Base-by-base conservation (phyloP, 2,329 filamentous ascomycete species). In the Ceratocystis colombiana region DNA sequence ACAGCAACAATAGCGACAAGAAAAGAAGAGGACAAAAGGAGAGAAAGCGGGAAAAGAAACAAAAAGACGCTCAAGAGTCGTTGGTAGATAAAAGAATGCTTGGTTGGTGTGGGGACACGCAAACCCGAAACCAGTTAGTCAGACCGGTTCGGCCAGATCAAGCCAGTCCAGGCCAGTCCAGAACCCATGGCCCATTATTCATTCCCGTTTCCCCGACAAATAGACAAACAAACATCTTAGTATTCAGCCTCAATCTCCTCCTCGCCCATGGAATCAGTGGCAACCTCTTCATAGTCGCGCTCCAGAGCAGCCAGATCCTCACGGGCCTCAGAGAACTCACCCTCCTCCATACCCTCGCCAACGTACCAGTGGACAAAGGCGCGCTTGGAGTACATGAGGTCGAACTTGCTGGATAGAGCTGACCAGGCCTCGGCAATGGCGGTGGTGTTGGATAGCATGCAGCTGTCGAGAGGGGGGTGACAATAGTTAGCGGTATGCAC, bases 311-410 rank as follows among this genome's bases (percentile, higher is more conserved):
- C 94, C 77, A 99, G 82, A 81, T 99, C 94, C 82, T 99, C 94
- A 78, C 94, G 92, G 71, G 94, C 94, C 84, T 99, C 94, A 67
- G 90, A 96, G 86, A 99, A 99, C 80, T 99, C 94, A 79, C 94
- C 94, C 79, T 99, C 94, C 84, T 99, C 94, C 94, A 99, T 99
- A 86, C 94, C 94, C 84, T 97, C 94, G 82, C 94, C 94, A 76
- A 99, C 94, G 75, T 97, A 99, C 94, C 94, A 99, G 82, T 99
- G 94, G 71, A 99, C 94, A 80, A 99, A 99, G 70, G 94, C 94
- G 82, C 94, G 94, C 88, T 99, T 99, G 78, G 90, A 95, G 87
- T 97, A 96, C 94, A 99, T 99, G 77, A 99, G 90, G 76, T 99
- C 94, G 82, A 99, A 99, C 83, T 99, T 99, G 85, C 88, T 85